These are phyloP conservation scores for Cornus florida DNA, from an alignment of 148 eudicot species.

Conservation along the genomic window DNA sequence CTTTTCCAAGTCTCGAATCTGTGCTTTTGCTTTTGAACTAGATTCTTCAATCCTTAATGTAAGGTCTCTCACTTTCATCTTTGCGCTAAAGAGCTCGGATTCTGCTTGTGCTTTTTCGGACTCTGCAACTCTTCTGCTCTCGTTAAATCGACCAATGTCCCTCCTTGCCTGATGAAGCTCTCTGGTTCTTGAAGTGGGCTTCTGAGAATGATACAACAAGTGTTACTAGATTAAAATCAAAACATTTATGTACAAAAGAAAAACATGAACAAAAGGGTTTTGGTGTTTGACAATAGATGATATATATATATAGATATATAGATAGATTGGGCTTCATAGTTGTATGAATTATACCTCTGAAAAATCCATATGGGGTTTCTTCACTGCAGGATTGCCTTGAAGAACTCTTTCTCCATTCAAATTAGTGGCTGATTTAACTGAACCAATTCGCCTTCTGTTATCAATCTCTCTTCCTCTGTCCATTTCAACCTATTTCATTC, in stretches of 20 bases:
- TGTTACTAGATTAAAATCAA: neutral
- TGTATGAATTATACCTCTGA: slow-evolving; percentile 33
- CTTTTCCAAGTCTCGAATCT: slow-evolving; percentile 29
- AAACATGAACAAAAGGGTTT: neutral
- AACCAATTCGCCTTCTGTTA: slow-evolving; percentile 23
- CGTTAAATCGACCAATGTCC: slow-evolving; percentile 33
- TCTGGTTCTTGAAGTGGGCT: slow-evolving; percentile 44
- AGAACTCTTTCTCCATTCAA: slow-evolving; percentile 39
- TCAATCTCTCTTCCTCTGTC: slow-evolving; percentile 20
- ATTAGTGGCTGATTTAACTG: slow-evolving; percentile 45
- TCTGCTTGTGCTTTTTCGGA: slow-evolving; percentile 47
- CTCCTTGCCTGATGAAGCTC: slow-evolving; percentile 62
- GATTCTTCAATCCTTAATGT: slow-evolving; percentile 49
- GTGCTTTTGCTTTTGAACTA: slow-evolving; percentile 35
- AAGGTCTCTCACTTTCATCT: slow-evolving; percentile 52
- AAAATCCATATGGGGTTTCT: slow-evolving; percentile 27
- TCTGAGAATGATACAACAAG: slow-evolving; percentile 32
- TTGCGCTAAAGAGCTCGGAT: slow-evolving; percentile 55
- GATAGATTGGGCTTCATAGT: neutral
- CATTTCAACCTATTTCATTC: slow-evolving; percentile 24
- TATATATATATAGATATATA: too few relatives aligned
- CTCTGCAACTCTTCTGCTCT: slow-evolving; percentile 44
- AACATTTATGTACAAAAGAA: neutral
- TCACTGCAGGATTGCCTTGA: slow-evolving; percentile 18
- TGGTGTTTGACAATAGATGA: too few relatives aligned